phyloP scores from a whole-genome alignment of 352 stramenopile genomes.

The Phytophthora pluvialis region DNA sequence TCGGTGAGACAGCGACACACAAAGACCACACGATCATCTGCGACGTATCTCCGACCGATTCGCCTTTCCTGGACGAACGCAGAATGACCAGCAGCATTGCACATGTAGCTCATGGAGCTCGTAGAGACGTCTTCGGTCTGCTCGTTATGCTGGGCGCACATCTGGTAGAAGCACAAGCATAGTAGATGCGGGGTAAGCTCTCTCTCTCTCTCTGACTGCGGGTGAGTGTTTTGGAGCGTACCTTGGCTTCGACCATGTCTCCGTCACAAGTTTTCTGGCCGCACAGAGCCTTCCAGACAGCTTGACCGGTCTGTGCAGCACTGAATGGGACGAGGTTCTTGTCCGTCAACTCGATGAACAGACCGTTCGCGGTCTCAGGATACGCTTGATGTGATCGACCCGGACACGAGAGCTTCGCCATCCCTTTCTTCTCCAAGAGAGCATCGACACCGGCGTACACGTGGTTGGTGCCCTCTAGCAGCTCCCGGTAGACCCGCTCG shows the following conservation, averaged over 20 bases:
- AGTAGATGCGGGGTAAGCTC: neutral
- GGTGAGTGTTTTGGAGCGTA: neutral
- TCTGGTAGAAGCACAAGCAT: conserved; percentile 3
- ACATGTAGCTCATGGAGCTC: conserved; percentile 20
- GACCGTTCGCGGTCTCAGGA: conserved; percentile 8
- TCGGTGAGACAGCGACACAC: conserved; percentile 5
- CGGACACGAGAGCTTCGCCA: conserved; percentile 10
- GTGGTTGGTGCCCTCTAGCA: conserved; percentile 5
- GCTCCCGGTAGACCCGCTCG: conserved; percentile 11
- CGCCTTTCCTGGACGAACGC: conserved; percentile 16
- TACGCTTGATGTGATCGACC: neutral
- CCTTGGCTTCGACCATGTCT: conserved; percentile 22
- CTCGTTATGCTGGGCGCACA: conserved; percentile 11
- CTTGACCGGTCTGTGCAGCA: neutral
- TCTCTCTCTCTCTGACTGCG: neutral
- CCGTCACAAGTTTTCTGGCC: conserved; percentile 11
- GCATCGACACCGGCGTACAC: conserved; percentile 15
- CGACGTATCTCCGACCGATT: conserved; percentile 19
- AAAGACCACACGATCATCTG: conserved; percentile 18
- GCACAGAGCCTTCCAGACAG: conserved; percentile 19
- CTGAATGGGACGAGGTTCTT: conserved; percentile 26
- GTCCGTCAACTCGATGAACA: conserved; percentile 26
- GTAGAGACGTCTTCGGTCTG: conserved; percentile 5
- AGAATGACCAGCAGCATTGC: conserved; percentile 8
- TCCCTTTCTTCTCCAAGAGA: conserved; percentile 19